These are phyloP conservation scores for Zasmidium cellare DNA, from an alignment of 2,329 filamentous ascomycete genomes.

Conservation along the genomic window DNA sequence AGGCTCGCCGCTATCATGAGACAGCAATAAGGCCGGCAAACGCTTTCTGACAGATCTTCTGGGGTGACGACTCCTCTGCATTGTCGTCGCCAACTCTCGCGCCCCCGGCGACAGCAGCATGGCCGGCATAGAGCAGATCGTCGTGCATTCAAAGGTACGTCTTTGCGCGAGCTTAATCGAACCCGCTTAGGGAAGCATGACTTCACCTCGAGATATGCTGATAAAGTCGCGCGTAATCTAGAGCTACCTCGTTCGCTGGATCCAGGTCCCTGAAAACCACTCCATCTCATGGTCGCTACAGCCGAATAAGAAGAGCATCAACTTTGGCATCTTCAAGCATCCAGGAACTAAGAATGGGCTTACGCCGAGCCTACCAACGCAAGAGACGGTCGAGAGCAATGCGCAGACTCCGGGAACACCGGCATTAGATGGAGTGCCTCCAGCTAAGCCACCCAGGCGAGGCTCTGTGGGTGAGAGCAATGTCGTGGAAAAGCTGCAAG, in stretches of 20 bases:
- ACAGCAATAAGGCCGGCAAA: slow-evolving; percentile 5
- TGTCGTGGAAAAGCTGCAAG: slow-evolving; percentile 64
- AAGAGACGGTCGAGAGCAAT: slow-evolving; percentile 40
- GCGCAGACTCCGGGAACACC: slow-evolving; percentile 36
- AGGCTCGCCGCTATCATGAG: slow-evolving; percentile 13
- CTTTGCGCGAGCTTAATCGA: slow-evolving; percentile 2
- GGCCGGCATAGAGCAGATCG: slow-evolving; percentile 94
- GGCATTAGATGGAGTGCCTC: slow-evolving; percentile 35
- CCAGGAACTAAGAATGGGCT: slow-evolving; percentile 69
- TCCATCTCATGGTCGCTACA: slow-evolving; percentile 98
- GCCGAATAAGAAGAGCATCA: slow-evolving; percentile 97
- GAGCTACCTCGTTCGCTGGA: slow-evolving; percentile 98
- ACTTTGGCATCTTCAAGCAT: slow-evolving; percentile 97
- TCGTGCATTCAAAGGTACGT: slow-evolving; percentile 93
- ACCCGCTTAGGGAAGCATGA: slow-evolving; percentile 3
- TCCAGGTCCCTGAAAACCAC: slow-evolving; percentile 83
- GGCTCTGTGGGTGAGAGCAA: slow-evolving; percentile 56
- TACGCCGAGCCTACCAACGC: slow-evolving; percentile 43
- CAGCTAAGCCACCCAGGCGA: slow-evolving; percentile 45
- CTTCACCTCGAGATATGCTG: background rate
- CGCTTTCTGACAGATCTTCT: background rate
- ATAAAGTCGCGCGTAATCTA: slow-evolving; percentile 39
- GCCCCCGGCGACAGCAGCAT: slow-evolving; percentile 47
- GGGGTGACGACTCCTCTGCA: background rate
- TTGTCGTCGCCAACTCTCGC: background rate